Evolutionary conservation across 1,284 basidiomycete genomes (phyloP), one percentile per base, ranked within the genome.

Genomic region (Caloboletus firmus): DNA sequence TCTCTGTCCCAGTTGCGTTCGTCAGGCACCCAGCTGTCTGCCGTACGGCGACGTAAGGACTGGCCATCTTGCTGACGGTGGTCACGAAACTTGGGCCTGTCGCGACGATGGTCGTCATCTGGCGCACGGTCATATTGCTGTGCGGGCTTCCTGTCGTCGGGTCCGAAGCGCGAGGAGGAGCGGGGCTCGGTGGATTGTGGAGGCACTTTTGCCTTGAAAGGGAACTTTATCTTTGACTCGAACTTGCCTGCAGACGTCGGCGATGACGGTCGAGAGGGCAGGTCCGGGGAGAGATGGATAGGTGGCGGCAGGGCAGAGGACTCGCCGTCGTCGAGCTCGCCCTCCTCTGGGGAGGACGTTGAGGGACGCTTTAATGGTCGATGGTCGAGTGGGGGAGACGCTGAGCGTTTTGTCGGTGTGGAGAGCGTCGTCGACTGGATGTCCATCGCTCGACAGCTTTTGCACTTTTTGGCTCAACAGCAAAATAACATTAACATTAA

Each of bases 331-430:
- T 89, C 87, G 49, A 91, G 72, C 63, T 91, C 89, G 47, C 88
- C 88, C 65, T 91, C 89, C 68, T 91, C 88, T 48, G 87, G 88
- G 1, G 87, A 84, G 1, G 77, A 79, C 2, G 82, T 79, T 9
- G 77, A 76, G 20, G 69, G 75, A 39, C 86, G 77, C 64, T 89
- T 91, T 9, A 68, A 39, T 5, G 80, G 77, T 44, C 84, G 76
- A 37, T 70, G 68, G 57, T 73, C 70, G 3, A 74, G 69, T 41
- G 79, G 77, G 11, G 82, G 80, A 35, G 82, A 81, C 24, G 83
- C 82, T 49, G 72, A 72, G 54, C 86, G 78, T 71, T 89, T 89
- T 37, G 68, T 59, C n/a, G 52, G 30, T 17, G 76, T 73, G 42
- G 68, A 61, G 46, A 62, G 52, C 45, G 57, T 52, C 67, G 71